Conservation (phyloP, 805 yeast genomes). For the Myxozyma nipponensis region DNA sequence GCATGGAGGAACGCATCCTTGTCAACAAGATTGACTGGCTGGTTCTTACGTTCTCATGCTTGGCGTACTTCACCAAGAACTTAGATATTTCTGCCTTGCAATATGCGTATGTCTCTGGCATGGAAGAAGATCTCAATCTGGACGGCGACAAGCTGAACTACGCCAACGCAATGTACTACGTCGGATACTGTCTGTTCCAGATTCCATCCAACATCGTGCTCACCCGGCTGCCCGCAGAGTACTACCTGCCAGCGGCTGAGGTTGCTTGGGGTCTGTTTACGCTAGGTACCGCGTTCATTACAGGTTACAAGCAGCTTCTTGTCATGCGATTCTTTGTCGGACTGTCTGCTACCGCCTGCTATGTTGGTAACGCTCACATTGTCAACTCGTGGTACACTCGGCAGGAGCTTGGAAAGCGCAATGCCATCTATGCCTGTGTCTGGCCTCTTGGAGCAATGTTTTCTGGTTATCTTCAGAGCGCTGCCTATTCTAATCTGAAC, state of each 20-base stretch:
- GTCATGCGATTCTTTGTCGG: slow-evolving; percentile 43
- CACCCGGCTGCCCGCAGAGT: slow-evolving; percentile 41
- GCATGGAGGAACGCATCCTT: slow-evolving; percentile 47
- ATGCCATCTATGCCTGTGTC: slow-evolving; percentile 57
- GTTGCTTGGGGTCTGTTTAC: slow-evolving; percentile 41
- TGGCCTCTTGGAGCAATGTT: slow-evolving; percentile 60
- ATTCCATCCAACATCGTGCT: slow-evolving; percentile 39
- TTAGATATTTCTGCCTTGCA: slow-evolving; percentile 57
- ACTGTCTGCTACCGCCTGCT: slow-evolving; percentile 43
- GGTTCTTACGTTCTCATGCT: slow-evolving; percentile 52
- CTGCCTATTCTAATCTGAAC: slow-evolving; percentile 46
- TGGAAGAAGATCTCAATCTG: slow-evolving; percentile 53
- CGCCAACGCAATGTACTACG: slow-evolving; percentile 41
- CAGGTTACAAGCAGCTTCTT: slow-evolving; percentile 34
- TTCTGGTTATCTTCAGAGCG: slow-evolving; percentile 59
- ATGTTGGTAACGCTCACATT: slow-evolving; percentile 43
- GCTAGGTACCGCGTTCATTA: slow-evolving; percentile 33
- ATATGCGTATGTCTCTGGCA: slow-evolving; percentile 66
- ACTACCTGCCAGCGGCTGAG: slow-evolving; percentile 41
- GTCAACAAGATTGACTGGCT: slow-evolving; percentile 55
- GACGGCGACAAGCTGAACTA: slow-evolving; percentile 58
- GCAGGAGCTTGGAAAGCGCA: slow-evolving; percentile 56
- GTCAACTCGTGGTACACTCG: slow-evolving; percentile 52
- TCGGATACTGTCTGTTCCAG: slow-evolving; percentile 39
- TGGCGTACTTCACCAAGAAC: slow-evolving; percentile 65